phyloP scores from a whole-genome alignment of 805 yeast genomes.

The Teunomyces tritomae region DNA sequence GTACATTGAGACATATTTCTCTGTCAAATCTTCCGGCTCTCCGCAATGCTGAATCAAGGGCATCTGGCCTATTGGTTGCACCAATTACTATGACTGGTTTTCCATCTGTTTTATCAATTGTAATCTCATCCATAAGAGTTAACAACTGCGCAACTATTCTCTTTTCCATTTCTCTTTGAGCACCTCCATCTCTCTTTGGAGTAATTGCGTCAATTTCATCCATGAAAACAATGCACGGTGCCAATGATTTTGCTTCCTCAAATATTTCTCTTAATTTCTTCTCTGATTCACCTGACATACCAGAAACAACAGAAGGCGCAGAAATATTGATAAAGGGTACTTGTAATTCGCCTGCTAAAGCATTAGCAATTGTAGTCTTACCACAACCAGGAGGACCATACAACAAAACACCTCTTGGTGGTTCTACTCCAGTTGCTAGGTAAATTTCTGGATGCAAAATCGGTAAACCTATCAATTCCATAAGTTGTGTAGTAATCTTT shows the following conservation, averaged over 20 bases:
- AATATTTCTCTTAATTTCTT: slow-evolving; percentile 89
- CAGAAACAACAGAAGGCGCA: slow-evolving; percentile 95
- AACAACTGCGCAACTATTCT: slow-evolving; percentile 93
- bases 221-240: slow-evolving; percentile 90
- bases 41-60: slow-evolving; percentile 89
- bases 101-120: slow-evolving; percentile 85
- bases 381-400: slow-evolving; percentile 99
- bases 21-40: slow-evolving; percentile 96
- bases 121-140: slow-evolving; percentile 90
- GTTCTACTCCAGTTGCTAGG: slow-evolving; percentile 83
- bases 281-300: slow-evolving; percentile 99
- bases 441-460: slow-evolving; percentile 92
- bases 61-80: slow-evolving; percentile 95
- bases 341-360: slow-evolving; percentile 89
- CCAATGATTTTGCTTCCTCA: slow-evolving; percentile 84
- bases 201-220: slow-evolving; percentile 98
- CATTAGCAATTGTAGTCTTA: slow-evolving; percentile 93
- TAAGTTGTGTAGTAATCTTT: slow-evolving; percentile 74
- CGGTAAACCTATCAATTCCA: slow-evolving; percentile 91
- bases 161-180: slow-evolving; percentile 96
- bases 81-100: slow-evolving; percentile 93
- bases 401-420: slow-evolving; percentile 89
- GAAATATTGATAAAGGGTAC: slow-evolving; percentile 89
- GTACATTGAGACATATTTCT: slow-evolving; percentile 93
- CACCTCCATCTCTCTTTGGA: slow-evolving; percentile 92